These are phyloP conservation scores for Leccinum subtestaceum DNA, from an alignment of 768 basidiomycete species.

Conservation along the genomic window DNA sequence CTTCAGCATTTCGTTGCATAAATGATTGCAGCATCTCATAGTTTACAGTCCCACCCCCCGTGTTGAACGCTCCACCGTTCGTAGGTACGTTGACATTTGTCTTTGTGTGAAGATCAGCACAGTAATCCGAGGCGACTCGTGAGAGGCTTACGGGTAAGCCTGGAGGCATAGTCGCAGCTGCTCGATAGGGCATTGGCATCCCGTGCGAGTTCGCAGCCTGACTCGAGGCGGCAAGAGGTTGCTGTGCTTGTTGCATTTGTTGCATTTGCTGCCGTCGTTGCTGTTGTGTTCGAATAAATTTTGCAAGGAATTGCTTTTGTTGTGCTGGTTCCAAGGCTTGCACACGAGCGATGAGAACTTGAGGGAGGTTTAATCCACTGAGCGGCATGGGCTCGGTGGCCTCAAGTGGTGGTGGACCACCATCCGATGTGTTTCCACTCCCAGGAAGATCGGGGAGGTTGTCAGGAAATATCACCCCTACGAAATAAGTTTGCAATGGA, in stretches of 20 bases:
- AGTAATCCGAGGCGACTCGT: not conserved
- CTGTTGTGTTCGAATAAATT: slow-evolving; percentile 13
- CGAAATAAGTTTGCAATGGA: slow-evolving; percentile 33
- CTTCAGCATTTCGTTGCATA: slow-evolving; percentile 40
- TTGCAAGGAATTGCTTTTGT: slow-evolving; percentile 21
- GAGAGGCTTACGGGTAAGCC: slow-evolving; percentile 18
- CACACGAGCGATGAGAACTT: slow-evolving; percentile 17
- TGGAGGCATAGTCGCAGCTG: slow-evolving; percentile 12
- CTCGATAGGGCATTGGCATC: slow-evolving; percentile 9
- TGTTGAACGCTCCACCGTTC: slow-evolving; percentile 23
- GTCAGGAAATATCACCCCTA: slow-evolving; percentile 50
- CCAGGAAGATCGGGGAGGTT: slow-evolving; percentile 47
- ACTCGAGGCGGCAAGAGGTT: slow-evolving; percentile 10
- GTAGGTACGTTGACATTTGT: slow-evolving; percentile 7
- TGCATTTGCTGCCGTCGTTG: slow-evolving; percentile 29
- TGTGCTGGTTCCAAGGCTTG: slow-evolving; percentile 23
- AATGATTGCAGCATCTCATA: slow-evolving; percentile 46
- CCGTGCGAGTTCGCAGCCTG: slow-evolving; percentile 17
- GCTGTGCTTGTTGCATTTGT: slow-evolving; percentile 21
- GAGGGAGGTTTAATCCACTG: slow-evolving; percentile 5
- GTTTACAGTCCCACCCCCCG: slow-evolving; percentile 29
- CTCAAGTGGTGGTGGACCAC: not conserved
- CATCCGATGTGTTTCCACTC: slow-evolving; percentile 16
- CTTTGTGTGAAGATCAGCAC: slow-evolving; percentile 9
- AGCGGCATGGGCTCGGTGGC: slow-evolving; percentile 4